These are phyloP conservation scores for Colletotrichum zoysiae DNA, from an alignment of 2,329 filamentous ascomycete species.

Conservation along the genomic window DNA sequence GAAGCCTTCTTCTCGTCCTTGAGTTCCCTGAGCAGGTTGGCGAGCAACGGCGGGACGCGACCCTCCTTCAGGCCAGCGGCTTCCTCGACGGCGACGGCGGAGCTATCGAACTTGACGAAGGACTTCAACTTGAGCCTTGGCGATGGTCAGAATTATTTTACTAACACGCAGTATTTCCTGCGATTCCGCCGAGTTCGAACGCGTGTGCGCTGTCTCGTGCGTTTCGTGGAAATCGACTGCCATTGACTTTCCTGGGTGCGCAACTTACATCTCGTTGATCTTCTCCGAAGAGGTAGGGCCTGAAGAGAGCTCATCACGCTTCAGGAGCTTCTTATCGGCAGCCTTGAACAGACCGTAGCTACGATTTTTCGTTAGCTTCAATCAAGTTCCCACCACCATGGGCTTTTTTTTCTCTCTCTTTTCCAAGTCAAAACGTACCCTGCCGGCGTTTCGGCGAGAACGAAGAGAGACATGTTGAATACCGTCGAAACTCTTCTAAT, in stretches of 20 bases:
- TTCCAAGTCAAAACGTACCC: slow-evolving; percentile 62
- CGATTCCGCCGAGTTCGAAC: slow-evolving; percentile 3
- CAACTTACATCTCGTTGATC: slow-evolving; percentile 84
- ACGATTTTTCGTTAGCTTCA: slow-evolving; percentile 25
- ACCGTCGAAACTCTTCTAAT: slow-evolving; percentile 44
- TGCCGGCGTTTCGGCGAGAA: slow-evolving; percentile 93
- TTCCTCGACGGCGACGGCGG: slow-evolving; percentile 90
- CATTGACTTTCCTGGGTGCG: slow-evolving; percentile 13
- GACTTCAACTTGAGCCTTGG: slow-evolving; percentile 91
- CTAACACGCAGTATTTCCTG: background rate
- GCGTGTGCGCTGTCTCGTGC: slow-evolving; percentile 9
- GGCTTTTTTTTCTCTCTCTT: background rate
- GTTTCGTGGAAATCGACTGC: slow-evolving; percentile 21
- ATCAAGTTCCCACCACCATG: background rate
- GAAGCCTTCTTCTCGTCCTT: slow-evolving; percentile 99
- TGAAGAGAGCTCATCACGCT: slow-evolving; percentile 82
- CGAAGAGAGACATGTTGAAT: slow-evolving; percentile 84
- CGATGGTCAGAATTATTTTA: slow-evolving; percentile 31
- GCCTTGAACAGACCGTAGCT: slow-evolving; percentile 99
- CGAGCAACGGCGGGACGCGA: slow-evolving; percentile 91
- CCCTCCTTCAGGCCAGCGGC: slow-evolving; percentile 85
- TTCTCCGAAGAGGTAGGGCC: slow-evolving; percentile 85
- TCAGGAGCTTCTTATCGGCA: slow-evolving; percentile 97
- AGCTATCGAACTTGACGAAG: slow-evolving; percentile 97
- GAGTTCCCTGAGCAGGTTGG: slow-evolving; percentile 85